Evolutionary conservation across 306 rosid genomes (phyloP), one percentile per base, ranked within the genome.

Genomic region (Quercus robur): DNA sequence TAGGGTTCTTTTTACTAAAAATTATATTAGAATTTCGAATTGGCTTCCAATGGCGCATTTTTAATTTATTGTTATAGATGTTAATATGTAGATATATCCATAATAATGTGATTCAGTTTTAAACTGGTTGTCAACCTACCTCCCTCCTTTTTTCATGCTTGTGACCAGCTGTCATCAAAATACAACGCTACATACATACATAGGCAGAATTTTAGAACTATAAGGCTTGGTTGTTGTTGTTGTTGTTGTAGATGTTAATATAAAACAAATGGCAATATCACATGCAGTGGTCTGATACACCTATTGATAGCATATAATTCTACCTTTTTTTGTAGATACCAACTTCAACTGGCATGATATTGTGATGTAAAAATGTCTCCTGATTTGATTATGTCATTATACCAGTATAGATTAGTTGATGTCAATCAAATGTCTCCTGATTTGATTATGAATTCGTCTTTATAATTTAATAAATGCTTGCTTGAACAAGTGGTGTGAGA

Each of bases 1-100:
- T 56, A 38, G 70, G 46, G 71, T 69, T 77, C 52, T 66, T 56
- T 77, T 77, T 18, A 6, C 59, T 71, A 25, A 71, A 6, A 30
- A 44, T 51, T 20, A 2, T 21, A 13, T 25, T 15, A 18, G 26
- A 21, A 3, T 67, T 68, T 78, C 49, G 18, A 13, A 19, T 20
- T 20, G n/a, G 33, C 63, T 46, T 13, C 38, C 20, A 35, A 5
- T 4, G 4, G 15, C 19, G 3, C 41, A 5, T 8, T 2, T 25
- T 44, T 25, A 30, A 14, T 26, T 9, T 4, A 6, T 8, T 30
- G 5, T 46, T 28, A 20, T 62, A 12, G 54, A 49, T 49, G 17
- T 49, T 49, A 49, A 12, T 12, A 3, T 49, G 15, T 49, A 1
- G 54, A 49, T 49, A 10, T 17, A 13, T 12, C 4, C 54, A 49